Percentiles rank a stretch among this genome's conserved stretches.
phyloP scores from a whole-genome alignment of 495 filamentous ascomycete species.

The Xylaria bambusicola region DNA sequence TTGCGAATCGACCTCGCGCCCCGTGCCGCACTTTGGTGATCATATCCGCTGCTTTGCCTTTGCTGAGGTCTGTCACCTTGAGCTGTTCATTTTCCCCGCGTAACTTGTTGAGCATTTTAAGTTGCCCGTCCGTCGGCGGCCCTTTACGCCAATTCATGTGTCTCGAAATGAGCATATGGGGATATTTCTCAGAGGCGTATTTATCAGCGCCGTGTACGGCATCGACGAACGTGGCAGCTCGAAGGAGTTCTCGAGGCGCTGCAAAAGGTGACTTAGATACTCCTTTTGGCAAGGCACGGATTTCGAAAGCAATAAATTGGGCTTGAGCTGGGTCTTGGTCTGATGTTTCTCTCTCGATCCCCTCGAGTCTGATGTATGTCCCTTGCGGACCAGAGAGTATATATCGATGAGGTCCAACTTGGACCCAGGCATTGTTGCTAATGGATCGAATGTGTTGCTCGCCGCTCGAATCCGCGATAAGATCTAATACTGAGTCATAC shows the following conservation, averaged over 20 bases:
- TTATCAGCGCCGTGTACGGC: conserved; percentile 84
- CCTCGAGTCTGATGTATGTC: conserved; percentile 65
- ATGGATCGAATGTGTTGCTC: conserved; percentile 77
- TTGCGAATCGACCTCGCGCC: conserved; percentile 67
- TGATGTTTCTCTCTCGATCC: conserved; percentile 25
- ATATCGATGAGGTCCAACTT: conserved; percentile 63
- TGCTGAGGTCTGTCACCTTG: conserved; percentile 60
- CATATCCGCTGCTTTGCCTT: conserved; percentile 85
- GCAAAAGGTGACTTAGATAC: conserved; percentile 58
- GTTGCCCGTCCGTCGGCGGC: conserved; percentile 68
- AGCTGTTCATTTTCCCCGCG: conserved; percentile 58
- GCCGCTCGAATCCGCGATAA: conserved; percentile 77
- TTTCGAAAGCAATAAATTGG: conserved; percentile 40
- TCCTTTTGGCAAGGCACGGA: conserved; percentile 37
- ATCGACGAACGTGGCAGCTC: conserved; percentile 59
- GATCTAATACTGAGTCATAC: conserved; percentile 84
- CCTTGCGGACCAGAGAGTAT: conserved; percentile 61
- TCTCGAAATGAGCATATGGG: conserved; percentile 57
- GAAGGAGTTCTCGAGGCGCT: conserved; percentile 65
- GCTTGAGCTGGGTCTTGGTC: conserved; percentile 19
- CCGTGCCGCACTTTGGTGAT: conserved; percentile 90
- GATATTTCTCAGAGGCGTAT: conserved; percentile 66
- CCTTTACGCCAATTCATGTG: conserved; percentile 65
- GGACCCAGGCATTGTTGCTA: conserved; percentile 79
- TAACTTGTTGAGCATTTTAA: conserved; percentile 71